Evolutionary conservation across 805 yeast genomes (phyloP).

Genomic region (Kregervanrija pseudodelftensis): DNA sequence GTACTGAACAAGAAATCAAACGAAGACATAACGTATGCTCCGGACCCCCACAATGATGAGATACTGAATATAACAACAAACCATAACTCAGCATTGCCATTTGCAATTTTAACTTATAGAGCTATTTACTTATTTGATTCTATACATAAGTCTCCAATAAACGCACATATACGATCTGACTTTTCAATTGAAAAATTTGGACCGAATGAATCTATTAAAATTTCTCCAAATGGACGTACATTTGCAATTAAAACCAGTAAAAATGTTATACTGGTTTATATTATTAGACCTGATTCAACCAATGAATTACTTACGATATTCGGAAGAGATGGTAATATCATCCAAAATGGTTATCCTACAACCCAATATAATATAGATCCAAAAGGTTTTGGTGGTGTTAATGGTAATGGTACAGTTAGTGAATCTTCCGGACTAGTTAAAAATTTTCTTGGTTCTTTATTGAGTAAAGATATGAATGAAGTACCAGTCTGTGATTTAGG

Average conservation of each 20-base stretch:
- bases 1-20: slow-evolving; percentile 8
- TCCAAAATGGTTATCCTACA: slow-evolving; percentile 27
- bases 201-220: slow-evolving; percentile 30
- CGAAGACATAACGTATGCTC: slow-evolving; percentile 10
- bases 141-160: slow-evolving; percentile 39
- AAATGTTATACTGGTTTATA: slow-evolving; percentile 37
- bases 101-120: slow-evolving; percentile 30
- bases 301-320: slow-evolving; percentile 27
- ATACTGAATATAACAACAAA: slow-evolving; percentile 2
- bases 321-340: slow-evolving; percentile 21
- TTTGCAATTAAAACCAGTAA: slow-evolving; percentile 35
- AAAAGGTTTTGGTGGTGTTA: slow-evolving; percentile 8
- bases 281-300: slow-evolving; percentile 24
- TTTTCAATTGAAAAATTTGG: slow-evolving; percentile 43
- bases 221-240: slow-evolving; percentile 30
- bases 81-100: slow-evolving; percentile 17
- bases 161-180: slow-evolving; percentile 37
- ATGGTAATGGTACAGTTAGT: slow-evolving; percentile 2
- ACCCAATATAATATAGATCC: slow-evolving; percentile 7
- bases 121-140: slow-evolving; percentile 33
- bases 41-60: slow-evolving; percentile 23
- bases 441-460: slow-evolving; percentile 21
- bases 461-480: slow-evolving; percentile 18
- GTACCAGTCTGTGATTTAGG: slow-evolving; percentile 27
- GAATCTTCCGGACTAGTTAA: slow-evolving; percentile 15